A percentile compares a stretch with the other conserved stretches of the same genome.
Evolutionary conservation across 2,329 filamentous ascomycete species (phyloP).

Genomic region (Diaporthe vexans): DNA sequence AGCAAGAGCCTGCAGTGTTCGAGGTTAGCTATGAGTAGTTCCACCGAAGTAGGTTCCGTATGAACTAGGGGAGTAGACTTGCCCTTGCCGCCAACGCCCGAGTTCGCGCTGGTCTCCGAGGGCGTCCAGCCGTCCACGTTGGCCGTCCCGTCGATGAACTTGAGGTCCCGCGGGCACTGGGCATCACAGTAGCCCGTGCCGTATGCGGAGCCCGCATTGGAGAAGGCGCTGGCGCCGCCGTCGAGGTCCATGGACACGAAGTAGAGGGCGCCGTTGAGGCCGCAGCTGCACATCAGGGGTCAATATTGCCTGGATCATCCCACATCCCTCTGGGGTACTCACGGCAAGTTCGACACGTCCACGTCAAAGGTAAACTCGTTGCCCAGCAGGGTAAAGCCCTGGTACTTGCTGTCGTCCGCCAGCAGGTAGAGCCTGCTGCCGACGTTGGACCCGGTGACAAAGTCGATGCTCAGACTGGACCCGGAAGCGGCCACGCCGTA

Average conservation of each 20-base stretch:
- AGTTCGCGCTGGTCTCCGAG: slow-evolving; percentile 64
- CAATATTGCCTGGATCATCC: slow-evolving; percentile 46
- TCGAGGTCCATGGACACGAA: slow-evolving; percentile 46
- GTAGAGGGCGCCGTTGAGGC: slow-evolving; percentile 75
- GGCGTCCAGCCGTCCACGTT: slow-evolving; percentile 61
- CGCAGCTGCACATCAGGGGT: slow-evolving; percentile 56
- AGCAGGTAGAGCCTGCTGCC: slow-evolving; percentile 53
- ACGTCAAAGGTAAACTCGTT: slow-evolving; percentile 77
- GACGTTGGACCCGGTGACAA: slow-evolving; percentile 56
- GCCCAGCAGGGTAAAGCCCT: slow-evolving; percentile 69
- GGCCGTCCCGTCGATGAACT: slow-evolving; percentile 57
- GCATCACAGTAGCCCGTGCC: slow-evolving; percentile 62
- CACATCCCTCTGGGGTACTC: slow-evolving; percentile 52
- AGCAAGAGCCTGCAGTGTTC: slow-evolving; percentile 56
- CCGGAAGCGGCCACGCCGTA: slow-evolving; percentile 67
- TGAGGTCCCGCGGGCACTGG: slow-evolving; percentile 54
- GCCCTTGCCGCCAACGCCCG: slow-evolving; percentile 62
- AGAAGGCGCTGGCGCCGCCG: slow-evolving; percentile 57
- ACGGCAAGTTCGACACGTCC: slow-evolving; percentile 72
- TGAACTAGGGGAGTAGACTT: slow-evolving; percentile 34
- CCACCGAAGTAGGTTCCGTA: no score
- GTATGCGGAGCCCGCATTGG: slow-evolving; percentile 56
- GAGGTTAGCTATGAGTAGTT: no score
- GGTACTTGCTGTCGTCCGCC: slow-evolving; percentile 49
- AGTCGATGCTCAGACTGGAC: slow-evolving; percentile 61